These are phyloP conservation scores for Cladophialophora psammophila DNA, from an alignment of 2,329 filamentous ascomycete genomes.

Conservation along the genomic window DNA sequence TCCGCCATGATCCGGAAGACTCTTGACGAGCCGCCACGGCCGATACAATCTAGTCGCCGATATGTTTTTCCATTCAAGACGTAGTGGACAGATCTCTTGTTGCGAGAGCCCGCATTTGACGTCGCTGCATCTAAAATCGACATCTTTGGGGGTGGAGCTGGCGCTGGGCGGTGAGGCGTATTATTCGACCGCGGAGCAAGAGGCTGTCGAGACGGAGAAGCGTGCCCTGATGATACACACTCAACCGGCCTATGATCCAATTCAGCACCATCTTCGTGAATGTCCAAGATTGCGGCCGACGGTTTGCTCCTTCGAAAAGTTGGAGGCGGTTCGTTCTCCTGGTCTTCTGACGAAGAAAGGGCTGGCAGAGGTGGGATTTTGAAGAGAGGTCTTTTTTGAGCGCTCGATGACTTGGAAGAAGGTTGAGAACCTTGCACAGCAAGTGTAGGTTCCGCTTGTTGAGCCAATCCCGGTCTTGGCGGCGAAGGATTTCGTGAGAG, in stretches of 20 bases:
- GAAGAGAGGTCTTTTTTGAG: conserved; percentile 62
- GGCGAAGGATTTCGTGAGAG: conserved; percentile 35
- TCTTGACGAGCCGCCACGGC: conserved; percentile 89
- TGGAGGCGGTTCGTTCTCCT: conserved; percentile 82
- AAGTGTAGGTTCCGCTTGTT: conserved; percentile 49
- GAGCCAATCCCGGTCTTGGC: conserved; percentile 35
- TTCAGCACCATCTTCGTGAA: conserved; percentile 56
- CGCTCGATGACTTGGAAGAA: conserved; percentile 51
- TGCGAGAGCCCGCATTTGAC: conserved; percentile 78
- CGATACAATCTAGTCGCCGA: conserved; percentile 86
- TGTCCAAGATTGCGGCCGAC: conserved; percentile 64
- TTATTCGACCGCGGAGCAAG: conserved; percentile 66
- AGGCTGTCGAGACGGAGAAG: conserved; percentile 52
- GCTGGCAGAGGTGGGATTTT: conserved; percentile 64
- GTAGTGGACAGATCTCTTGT: conserved; percentile 78
- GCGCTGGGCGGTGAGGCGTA: conserved; percentile 79
- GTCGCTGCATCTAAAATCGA: conserved; percentile 92
- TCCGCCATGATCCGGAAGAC: conserved; percentile 97
- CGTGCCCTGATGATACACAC: conserved; percentile 56
- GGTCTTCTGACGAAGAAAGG: conserved; percentile 72
- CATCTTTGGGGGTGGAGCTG: conserved; percentile 89
- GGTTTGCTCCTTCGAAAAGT: conserved; percentile 71
- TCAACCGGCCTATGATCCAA: conserved; percentile 45
- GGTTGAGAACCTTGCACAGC: conserved; percentile 50
- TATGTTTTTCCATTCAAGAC: conserved; percentile 93